Percentiles rank a stretch among this genome's conserved stretches.
Evolutionary conservation across 2,329 filamentous ascomycete genomes (phyloP).

Genomic region (Verticillium dahliae): DNA sequence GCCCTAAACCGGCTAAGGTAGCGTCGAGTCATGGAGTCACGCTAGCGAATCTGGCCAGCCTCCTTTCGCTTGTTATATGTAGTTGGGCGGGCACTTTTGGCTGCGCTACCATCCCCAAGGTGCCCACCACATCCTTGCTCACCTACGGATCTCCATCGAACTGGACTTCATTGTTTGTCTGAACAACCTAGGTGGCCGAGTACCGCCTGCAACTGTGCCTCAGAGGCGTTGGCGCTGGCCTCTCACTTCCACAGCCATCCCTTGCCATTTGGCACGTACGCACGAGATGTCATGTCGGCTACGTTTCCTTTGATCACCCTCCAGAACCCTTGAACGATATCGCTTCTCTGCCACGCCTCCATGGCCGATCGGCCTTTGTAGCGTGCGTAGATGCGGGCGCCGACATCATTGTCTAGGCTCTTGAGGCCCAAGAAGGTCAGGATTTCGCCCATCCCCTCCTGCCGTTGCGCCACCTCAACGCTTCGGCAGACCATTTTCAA

Average conservation of each 20-base stretch:
- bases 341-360: constrained; percentile 11
- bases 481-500: constrained; percentile 10
- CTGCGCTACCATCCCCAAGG: too few species aligned
- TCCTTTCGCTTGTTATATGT: too few species aligned
- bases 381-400: constrained; percentile 14
- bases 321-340: constrained; percentile 14
- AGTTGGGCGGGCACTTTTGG: too few species aligned
- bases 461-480: constrained; percentile 10
- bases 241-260: constrained; percentile 18
- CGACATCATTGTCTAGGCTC: constrained; percentile 14
- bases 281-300: constrained; percentile 11
- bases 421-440: constrained; percentile 14
- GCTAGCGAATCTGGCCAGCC: too few species aligned
- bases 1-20: not conserved
- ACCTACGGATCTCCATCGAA: too few species aligned
- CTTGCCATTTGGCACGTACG: constrained; percentile 16
- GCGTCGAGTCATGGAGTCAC: too few species aligned
- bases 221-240: too few species aligned
- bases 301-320: constrained; percentile 12
- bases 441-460: constrained; percentile 10
- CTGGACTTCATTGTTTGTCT: too few species aligned
- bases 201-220: too few species aligned
- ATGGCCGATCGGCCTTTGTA: constrained; percentile 14
- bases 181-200: too few species aligned
- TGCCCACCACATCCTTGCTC: too few species aligned